These are phyloP conservation scores for Nematocida displodere DNA, from an alignment of 371 early-diverging fungal species.

Conservation along the genomic window DNA sequence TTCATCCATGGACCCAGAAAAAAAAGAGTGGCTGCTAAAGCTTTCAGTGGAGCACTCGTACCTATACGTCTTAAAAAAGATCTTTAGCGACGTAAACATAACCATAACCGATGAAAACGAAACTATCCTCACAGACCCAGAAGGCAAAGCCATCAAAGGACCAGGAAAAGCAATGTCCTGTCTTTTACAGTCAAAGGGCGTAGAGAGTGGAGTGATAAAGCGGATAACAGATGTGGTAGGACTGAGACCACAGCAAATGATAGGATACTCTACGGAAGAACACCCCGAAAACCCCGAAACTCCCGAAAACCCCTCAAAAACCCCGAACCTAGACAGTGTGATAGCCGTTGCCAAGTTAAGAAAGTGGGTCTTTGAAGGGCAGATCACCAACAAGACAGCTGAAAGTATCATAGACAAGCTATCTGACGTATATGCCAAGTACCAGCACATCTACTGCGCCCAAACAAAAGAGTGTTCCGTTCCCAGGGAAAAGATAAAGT, in stretches of 20 bases:
- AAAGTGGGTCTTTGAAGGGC: constrained; percentile 42
- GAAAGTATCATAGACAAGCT: constrained; percentile 36
- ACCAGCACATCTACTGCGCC: constrained; percentile 26
- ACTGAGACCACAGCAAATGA: constrained; percentile 44
- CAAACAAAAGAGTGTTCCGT: constrained; percentile 5
- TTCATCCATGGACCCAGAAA: background rate
- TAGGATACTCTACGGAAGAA: constrained; percentile 17
- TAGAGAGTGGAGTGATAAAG: background rate
- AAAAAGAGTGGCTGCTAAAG: constrained; percentile 8
- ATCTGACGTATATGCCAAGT: constrained; percentile 1
- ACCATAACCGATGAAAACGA: constrained; percentile 12
- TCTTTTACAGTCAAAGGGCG: background rate
- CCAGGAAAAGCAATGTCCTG: constrained; percentile 17
- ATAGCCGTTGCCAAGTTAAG: constrained; percentile 43
- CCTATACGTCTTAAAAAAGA: background rate
- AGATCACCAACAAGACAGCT: constrained; percentile 38
- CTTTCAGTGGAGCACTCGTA: constrained; percentile 35
- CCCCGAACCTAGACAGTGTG: background rate
- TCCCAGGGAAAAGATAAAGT: constrained; percentile 2
- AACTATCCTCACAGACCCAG: constrained; percentile 7
- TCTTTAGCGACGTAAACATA: constrained; percentile 4
- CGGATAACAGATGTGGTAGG: constrained; percentile 24
- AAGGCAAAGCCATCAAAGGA: constrained; percentile 32
- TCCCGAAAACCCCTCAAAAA: constrained; percentile 3
- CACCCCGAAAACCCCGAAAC: too few relatives aligned